phyloP scores from a whole-genome alignment of 2,329 filamentous ascomycete genomes.

The Cytospora paraplurivora region DNA sequence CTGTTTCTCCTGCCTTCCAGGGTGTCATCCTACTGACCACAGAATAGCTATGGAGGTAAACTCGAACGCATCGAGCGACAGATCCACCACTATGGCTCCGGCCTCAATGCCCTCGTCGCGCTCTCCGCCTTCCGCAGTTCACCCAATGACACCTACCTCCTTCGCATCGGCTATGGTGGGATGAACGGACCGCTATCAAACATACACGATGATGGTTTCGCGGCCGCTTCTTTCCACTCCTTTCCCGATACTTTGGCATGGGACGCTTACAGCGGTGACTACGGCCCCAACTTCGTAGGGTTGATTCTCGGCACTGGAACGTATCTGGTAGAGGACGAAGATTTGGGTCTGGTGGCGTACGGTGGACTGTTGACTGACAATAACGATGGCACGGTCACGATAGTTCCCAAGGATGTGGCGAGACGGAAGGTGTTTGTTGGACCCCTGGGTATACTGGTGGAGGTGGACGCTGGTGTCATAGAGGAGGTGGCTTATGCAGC shows the following conservation, averaged over 20 bases:
- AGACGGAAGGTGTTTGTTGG: slow-evolving; percentile 52
- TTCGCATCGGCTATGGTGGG: slow-evolving; percentile 58
- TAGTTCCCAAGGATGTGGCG: slow-evolving; percentile 49
- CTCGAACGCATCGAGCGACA: slow-evolving; percentile 49
- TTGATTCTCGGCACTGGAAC: slow-evolving; percentile 51
- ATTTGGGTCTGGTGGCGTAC: slow-evolving; percentile 51
- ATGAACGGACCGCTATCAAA: slow-evolving; percentile 55
- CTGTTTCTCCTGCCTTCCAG: background rate
- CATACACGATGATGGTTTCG: slow-evolving; percentile 57
- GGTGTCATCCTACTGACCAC: background rate
- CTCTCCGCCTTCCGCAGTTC: slow-evolving; percentile 53
- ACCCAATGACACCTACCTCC: slow-evolving; percentile 49
- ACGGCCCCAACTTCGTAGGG: slow-evolving; percentile 57
- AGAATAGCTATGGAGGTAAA: slow-evolving; percentile 45
- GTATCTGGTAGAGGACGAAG: slow-evolving; percentile 49
- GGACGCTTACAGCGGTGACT: slow-evolving; percentile 60
- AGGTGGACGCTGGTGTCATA: slow-evolving; percentile 48
- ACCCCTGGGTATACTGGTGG: slow-evolving; percentile 44
- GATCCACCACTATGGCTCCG: slow-evolving; percentile 64
- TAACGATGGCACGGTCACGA: slow-evolving; percentile 34
- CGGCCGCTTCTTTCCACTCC: slow-evolving; percentile 58
- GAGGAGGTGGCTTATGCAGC: slow-evolving; percentile 40
- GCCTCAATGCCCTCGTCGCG: slow-evolving; percentile 57
- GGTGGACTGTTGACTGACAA: slow-evolving; percentile 45
- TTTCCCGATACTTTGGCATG: slow-evolving; percentile 57